phyloP scores from a whole-genome alignment of 2,329 filamentous ascomycete species.

The Botrytis pseudocinerea region DNA sequence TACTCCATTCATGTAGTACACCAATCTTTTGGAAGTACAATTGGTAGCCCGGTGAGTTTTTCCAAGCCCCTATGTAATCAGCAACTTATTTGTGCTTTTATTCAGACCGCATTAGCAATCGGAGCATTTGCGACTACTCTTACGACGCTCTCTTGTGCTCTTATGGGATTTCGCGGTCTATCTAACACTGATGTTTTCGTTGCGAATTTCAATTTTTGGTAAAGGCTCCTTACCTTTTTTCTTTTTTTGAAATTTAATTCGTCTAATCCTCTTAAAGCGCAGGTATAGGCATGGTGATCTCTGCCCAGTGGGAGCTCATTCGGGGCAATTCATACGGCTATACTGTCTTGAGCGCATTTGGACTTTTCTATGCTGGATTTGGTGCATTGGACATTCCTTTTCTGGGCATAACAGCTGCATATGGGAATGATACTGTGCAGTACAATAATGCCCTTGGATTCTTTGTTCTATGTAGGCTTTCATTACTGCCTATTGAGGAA shows the following conservation, averaged over 20 bases:
- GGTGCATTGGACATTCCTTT: conserved; percentile 50
- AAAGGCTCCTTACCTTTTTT: background rate
- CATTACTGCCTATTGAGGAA: background rate
- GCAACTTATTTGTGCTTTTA: background rate
- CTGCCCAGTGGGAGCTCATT: conserved; percentile 57
- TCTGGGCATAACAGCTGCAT: conserved; percentile 45
- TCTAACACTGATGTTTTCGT: conserved; percentile 53
- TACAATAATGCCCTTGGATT: conserved; percentile 5
- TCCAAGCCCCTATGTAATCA: background rate
- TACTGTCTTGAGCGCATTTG: conserved; percentile 55
- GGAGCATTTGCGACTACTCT: conserved; percentile 56
- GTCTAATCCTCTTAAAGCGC: conserved; percentile 41
- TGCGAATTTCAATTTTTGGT: conserved; percentile 39
- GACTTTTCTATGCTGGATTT: conserved; percentile 52
- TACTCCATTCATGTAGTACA: background rate
- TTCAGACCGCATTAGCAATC: conserved; percentile 50
- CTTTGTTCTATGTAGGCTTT: background rate
- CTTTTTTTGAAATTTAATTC: background rate
- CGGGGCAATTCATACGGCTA: conserved; percentile 55
- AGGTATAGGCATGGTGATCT: conserved; percentile 53
- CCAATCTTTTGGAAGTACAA: background rate
- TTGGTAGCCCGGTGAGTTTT: conserved; percentile 1
- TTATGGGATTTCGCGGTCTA: conserved; percentile 57
- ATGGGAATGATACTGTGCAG: background rate
- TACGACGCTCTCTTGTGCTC: conserved; percentile 53